Percentiles rank a stretch among this genome's conserved stretches.
These are phyloP conservation scores for Coemansia sp. DNA, from an alignment of 371 early-diverging fungal genomes.

Conservation along the genomic window DNA sequence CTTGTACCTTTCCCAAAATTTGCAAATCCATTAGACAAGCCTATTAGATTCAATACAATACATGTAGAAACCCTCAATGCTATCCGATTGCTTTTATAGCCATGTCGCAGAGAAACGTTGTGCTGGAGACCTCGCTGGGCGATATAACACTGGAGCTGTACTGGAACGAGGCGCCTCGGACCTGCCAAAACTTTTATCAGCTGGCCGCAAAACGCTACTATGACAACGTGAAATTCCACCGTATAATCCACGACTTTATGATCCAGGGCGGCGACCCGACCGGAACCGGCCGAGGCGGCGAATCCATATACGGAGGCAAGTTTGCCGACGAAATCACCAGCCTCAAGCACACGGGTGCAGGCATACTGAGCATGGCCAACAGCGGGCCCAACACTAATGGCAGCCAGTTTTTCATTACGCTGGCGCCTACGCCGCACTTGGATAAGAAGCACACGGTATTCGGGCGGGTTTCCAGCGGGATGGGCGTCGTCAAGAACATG, in stretches of 20 bases:
- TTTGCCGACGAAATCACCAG: slow-evolving; percentile 97
- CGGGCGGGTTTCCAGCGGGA: slow-evolving; percentile 84
- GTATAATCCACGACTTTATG: slow-evolving; percentile 83
- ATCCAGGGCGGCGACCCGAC: slow-evolving; percentile 98
- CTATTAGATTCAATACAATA: no score
- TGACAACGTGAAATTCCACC: slow-evolving; percentile 83
- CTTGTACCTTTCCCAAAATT: slow-evolving; percentile 5
- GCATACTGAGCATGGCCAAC: slow-evolving; percentile 91
- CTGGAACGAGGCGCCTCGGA: slow-evolving; percentile 86
- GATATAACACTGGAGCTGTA: slow-evolving; percentile 88
- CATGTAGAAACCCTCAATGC: no score
- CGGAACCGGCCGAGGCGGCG: slow-evolving; percentile 87
- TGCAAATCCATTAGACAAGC: background rate
- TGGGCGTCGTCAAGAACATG: slow-evolving; percentile 76
- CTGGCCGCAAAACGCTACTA: slow-evolving; percentile 80
- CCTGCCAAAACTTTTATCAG: slow-evolving; percentile 88
- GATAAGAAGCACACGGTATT: slow-evolving; percentile 99
- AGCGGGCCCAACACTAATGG: slow-evolving; percentile 77
- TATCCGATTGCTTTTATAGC: background rate
- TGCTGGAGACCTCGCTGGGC: slow-evolving; percentile 80
- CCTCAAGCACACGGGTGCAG: slow-evolving; percentile 84
- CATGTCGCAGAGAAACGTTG: slow-evolving; percentile 55
- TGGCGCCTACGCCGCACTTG: slow-evolving; percentile 76
- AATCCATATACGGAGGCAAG: slow-evolving; percentile 76
- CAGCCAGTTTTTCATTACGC: slow-evolving; percentile 80